Evolutionary conservation across 176 grass and related monocot species (phyloP).

Genomic region (Bothriochloa decipiens): DNA sequence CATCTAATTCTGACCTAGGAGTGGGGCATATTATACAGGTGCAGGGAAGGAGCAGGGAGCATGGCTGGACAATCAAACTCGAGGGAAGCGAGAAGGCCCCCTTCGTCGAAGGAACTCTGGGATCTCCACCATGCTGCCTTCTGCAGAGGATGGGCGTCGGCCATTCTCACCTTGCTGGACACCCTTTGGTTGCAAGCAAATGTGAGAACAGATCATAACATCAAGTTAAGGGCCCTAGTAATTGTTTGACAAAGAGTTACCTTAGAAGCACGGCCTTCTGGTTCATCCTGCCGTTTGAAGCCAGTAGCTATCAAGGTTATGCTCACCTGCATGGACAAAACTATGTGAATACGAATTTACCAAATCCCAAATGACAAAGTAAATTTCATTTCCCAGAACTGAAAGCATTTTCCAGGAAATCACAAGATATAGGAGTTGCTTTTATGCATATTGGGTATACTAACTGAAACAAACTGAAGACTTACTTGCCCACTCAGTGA

Average conservation of each 20-base stretch:
- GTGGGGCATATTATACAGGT: neutral
- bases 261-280: constrained; percentile 59
- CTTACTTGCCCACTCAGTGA: constrained; percentile 95
- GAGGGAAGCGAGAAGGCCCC: constrained; percentile 63
- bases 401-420: neutral
- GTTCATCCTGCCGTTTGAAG: constrained; percentile 83
- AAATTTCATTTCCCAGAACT: neutral
- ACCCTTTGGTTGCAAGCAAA: constrained; percentile 49
- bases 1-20: constrained; percentile 4
- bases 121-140: constrained; percentile 71
- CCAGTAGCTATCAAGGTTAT: constrained; percentile 94
- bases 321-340: constrained; percentile 64
- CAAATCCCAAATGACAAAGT: neutral
- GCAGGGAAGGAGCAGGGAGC: neutral
- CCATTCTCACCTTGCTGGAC: constrained; percentile 55
- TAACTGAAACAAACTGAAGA: constrained; percentile 28
- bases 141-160: constrained; percentile 46
- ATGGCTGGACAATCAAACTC: constrained; percentile 46
- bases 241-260: constrained; percentile 38
- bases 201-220: constrained; percentile 20
- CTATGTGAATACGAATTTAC: constrained; percentile 11
- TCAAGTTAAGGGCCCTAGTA: neutral
- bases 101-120: constrained; percentile 81
- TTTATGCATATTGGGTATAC: constrained; percentile 1
- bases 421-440: neutral